These are phyloP conservation scores for Penicillium sp. DNA, from an alignment of 2,329 filamentous ascomycete species.

Conservation along the genomic window DNA sequence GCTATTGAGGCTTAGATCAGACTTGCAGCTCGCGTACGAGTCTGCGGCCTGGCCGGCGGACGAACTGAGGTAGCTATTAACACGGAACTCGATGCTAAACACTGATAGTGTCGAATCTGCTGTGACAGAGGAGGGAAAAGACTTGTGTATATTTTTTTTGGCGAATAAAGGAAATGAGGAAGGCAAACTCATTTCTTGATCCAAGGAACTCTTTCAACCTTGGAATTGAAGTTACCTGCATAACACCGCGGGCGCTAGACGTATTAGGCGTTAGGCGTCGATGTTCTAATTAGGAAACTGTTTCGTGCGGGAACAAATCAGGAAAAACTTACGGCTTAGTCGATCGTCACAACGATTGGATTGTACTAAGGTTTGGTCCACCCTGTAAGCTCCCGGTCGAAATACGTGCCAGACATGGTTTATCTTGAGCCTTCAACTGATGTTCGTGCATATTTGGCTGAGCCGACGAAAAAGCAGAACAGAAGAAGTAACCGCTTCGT, in stretches of 20 bases:
- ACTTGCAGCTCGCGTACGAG: no score
- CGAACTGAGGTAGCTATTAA: no score
- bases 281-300: not conserved
- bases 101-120: no score
- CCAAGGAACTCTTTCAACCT: no score
- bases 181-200: no score
- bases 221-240: not conserved
- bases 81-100: no score
- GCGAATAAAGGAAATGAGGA: no score
- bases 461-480: not conserved
- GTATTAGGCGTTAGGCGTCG: not conserved
- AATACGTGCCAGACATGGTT: not conserved
- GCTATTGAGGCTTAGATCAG: no score
- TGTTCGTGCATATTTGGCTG: not conserved
- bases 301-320: not conserved
- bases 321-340: not conserved
- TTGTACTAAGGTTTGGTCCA: not conserved
- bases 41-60: no score
- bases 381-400: not conserved
- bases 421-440: not conserved
- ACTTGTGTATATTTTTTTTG: no score
- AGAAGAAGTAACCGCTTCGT: not conserved
- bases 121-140: no score
- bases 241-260: not conserved
- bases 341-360: not conserved